Base-by-base conservation (phyloP, 768 basidiomycete species). In the Austroboletus festivus region DNA sequence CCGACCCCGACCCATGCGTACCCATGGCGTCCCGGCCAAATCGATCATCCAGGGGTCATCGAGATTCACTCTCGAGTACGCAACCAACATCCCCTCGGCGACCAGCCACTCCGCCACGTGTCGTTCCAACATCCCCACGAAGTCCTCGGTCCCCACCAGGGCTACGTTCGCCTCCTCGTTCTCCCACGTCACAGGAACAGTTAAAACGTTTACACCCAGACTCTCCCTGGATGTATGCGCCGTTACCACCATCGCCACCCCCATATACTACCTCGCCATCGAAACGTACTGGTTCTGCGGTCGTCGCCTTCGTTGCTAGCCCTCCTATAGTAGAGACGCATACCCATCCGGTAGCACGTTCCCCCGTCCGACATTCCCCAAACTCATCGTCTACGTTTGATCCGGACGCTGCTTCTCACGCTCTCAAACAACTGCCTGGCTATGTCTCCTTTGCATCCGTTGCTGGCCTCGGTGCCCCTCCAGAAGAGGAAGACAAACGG, bases 391-490 rank as follows among this genome's bases (percentile, higher is more conserved):
- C 76, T n/a, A 54, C 70, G 4, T 87, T 87, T 71, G 81, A 87
- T 57, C 82, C 78, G 11, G 76, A 79, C 34, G 75, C 73, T 19
- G 85, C 85, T 6, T 75, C 75, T n/a, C 77, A 74, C 26, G 75
- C 77, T 47, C 78, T 83, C 52, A 73, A 71, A 21, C 65, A 73
- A 28, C 75, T 81, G 24, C 72, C 79, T 15, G 85, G 85, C 2
- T 86, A 86, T 53, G 81, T 86, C 30, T 79, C 77, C n/a, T 86
- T 86, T 47, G 74, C 81, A 34, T 77, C 73, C 42, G 75, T 86
- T 10, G 83, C 83, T 66, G 85, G 85, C 20, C 71, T 86, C 8
- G 85, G 85, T 1, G 72, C 71, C 19, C 85, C 85, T 15, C 75
- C 80, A 1, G 77, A 73, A 21, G 66, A 67, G 31, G 70, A 73